phyloP scores from a whole-genome alignment of 2,329 filamentous ascomycete genomes.

The Epichloe glyceriae region DNA sequence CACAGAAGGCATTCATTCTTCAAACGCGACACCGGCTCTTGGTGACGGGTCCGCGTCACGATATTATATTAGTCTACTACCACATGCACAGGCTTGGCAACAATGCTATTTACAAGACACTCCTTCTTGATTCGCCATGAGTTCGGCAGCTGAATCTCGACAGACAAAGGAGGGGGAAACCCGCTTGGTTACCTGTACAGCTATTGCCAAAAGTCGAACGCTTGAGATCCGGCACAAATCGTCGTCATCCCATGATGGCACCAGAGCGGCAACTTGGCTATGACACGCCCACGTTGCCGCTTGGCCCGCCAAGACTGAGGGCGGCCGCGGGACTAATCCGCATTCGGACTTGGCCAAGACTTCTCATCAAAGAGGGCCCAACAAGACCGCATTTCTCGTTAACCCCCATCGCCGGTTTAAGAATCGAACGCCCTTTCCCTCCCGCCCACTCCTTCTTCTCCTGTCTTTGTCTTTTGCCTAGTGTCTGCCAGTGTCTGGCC shows the following conservation, averaged over 20 bases:
- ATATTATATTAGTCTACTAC: too few species aligned
- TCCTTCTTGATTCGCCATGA: too few species aligned
- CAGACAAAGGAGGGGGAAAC: too few species aligned
- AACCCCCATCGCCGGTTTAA: not conserved
- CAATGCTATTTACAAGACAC: too few species aligned
- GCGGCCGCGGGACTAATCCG: slow-evolving; percentile 2
- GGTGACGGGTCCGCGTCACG: too few species aligned
- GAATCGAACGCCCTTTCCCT: not conserved
- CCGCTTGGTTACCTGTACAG: too few species aligned
- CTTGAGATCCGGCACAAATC: too few species aligned
- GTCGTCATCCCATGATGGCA: not conserved
- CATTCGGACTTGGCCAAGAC: slow-evolving; percentile 3
- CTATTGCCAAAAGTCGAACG: too few species aligned
- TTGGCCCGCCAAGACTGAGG: not conserved
- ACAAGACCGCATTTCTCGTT: not conserved
- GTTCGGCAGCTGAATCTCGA: too few species aligned
- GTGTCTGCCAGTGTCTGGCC: not conserved
- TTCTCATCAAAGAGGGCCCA: not conserved
- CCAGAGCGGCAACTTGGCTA: not conserved
- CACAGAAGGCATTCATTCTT: too few species aligned
- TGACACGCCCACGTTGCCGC: not conserved
- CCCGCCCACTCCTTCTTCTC: not conserved
- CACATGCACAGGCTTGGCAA: too few species aligned
- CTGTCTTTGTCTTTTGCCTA: not conserved
- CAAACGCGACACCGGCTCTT: too few species aligned